Percentiles rank a stretch among this genome's conserved stretches.
Conservation (phyloP, 495 filamentous ascomycete genomes). For the Lepidopterella palustris region DNA sequence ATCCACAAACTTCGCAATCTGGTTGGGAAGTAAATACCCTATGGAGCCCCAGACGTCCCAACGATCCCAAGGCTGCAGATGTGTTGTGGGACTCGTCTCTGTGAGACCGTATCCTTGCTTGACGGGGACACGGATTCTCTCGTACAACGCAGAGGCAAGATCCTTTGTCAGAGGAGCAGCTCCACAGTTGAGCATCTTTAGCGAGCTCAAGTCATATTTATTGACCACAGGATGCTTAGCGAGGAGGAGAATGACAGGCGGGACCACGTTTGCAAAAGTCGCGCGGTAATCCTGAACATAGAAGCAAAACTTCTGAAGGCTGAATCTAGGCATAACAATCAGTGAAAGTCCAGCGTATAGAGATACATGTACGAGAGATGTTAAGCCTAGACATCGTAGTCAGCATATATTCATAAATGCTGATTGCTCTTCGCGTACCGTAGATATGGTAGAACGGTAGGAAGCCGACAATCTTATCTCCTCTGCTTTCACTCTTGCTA, state of each 20-base stretch:
- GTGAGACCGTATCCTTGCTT: conserved; percentile 21
- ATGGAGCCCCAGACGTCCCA: conserved; percentile 1
- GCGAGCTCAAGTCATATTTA: conserved; percentile 17
- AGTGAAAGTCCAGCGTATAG: neutral
- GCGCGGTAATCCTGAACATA: conserved; percentile 15
- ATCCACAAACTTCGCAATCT: conserved; percentile 8
- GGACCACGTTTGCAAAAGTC: conserved; percentile 13
- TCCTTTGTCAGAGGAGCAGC: conserved; percentile 14
- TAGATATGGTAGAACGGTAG: conserved; percentile 40
- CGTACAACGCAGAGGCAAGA: conserved; percentile 1
- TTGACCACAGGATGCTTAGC: conserved; percentile 13
- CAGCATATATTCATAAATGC: conserved; percentile 24
- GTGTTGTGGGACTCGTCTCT: conserved; percentile 17
- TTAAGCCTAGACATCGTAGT: neutral
- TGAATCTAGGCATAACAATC: conserved; percentile 15
- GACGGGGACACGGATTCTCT: conserved; percentile 6
- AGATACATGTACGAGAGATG: neutral
- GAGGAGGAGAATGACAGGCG: conserved; percentile 13
- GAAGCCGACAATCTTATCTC: conserved; percentile 32
- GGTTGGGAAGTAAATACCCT: conserved; percentile 11
- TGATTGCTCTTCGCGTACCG: too few species aligned
- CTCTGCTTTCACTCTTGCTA: conserved; percentile 29
- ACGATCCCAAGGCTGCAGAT: conserved; percentile 3
- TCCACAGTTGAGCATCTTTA: conserved; percentile 9
- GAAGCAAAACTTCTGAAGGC: conserved; percentile 12